Evolutionary conservation across 331 rosid genomes (phyloP).

Genomic region (Telfairia occidentalis): DNA sequence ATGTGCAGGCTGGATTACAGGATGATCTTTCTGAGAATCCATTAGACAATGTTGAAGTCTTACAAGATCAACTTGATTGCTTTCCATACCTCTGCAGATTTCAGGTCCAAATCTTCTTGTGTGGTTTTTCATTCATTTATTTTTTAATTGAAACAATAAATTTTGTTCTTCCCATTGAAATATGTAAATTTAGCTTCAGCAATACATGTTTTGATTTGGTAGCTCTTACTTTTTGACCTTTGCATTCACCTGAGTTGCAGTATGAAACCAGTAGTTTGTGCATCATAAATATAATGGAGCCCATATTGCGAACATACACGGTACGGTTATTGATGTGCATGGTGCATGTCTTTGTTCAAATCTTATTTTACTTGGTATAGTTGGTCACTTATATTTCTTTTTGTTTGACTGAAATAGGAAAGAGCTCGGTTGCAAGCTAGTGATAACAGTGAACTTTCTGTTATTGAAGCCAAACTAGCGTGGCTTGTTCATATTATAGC

Average conservation of each 20-base stretch:
- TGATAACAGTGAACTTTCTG: slow-evolving; percentile 61
- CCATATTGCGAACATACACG: slow-evolving; percentile 78
- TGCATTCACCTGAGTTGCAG: slow-evolving; percentile 38
- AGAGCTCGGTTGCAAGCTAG: slow-evolving; percentile 69
- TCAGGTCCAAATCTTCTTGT: slow-evolving; percentile 45
- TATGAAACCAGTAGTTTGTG: slow-evolving; percentile 88
- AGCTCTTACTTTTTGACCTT: background rate
- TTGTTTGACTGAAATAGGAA: slow-evolving; percentile 47
- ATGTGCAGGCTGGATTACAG: slow-evolving; percentile 62
- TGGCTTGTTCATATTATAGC: slow-evolving; percentile 88
- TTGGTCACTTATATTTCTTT: slow-evolving; percentile 12
- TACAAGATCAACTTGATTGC: slow-evolving; percentile 97
- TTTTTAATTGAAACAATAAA: background rate
- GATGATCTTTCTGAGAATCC: slow-evolving; percentile 97
- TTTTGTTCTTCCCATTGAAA: background rate
- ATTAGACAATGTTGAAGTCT: slow-evolving; percentile 91
- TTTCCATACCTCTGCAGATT: slow-evolving; percentile 90
- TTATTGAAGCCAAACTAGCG: slow-evolving; percentile 73
- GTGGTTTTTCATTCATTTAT: background rate
- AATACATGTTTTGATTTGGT: background rate
- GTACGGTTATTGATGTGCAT: slow-evolving; percentile 33
- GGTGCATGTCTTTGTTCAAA: background rate
- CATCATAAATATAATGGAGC: slow-evolving; percentile 85
- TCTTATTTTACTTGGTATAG: slow-evolving; percentile 1
- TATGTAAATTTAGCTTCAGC: background rate